Base-by-base conservation (phyloP, 495 filamentous ascomycete species). In the Pyronema domesticum region DNA sequence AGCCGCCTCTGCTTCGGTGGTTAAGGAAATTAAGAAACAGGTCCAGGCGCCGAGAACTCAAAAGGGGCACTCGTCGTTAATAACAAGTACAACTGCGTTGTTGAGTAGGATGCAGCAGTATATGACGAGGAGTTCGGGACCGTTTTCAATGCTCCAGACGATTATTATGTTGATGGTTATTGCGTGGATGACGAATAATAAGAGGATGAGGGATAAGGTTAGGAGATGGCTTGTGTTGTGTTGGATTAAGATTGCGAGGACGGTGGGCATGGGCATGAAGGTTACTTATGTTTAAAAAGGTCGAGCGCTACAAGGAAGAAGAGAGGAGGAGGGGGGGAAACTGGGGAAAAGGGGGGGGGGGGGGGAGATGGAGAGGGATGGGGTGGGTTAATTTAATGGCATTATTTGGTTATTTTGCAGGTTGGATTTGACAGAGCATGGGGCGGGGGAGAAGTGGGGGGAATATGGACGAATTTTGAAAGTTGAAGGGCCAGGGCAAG, bases 181-280 rank as follows among this genome's bases (percentile, higher is more conserved):
- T 50, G 55, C 94, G 43, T 68, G 86, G 61, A 77, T 89, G 58
- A 73, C 94, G 52, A 81, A 83, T 65, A 74, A 82, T 58, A 76
- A 76, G 60, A 79, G 81, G 60, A 70, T 95, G 8, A 76, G 86
- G 36, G 83, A 95, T 53, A 77, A 83, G 54, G 64, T 95, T 30
- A 71, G 77, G 55, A 74, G 78, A 55, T 72, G 85, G 35, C 65
- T 88, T 42, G 76, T 76, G 49, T 67, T 74, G 33, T 78, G 79
- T 18, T 95, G 88, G 91, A 76, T 79, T 34, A 96, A 95, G 69
- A 71, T 95, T 7, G 80, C 73, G 57, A 74, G 78, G 37, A 98
- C 91, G 0, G 81, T 89, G 13, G 89, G 89, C 0, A 95, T 96
- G 89, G 91, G 93, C 0, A 85, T 94, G 50, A 96, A 95, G 71